A percentile compares a stretch with the other conserved stretches of the same genome.
Conservation (phyloP, 495 filamentous ascomycete genomes). For the Elasticomyces elasticus region DNA sequence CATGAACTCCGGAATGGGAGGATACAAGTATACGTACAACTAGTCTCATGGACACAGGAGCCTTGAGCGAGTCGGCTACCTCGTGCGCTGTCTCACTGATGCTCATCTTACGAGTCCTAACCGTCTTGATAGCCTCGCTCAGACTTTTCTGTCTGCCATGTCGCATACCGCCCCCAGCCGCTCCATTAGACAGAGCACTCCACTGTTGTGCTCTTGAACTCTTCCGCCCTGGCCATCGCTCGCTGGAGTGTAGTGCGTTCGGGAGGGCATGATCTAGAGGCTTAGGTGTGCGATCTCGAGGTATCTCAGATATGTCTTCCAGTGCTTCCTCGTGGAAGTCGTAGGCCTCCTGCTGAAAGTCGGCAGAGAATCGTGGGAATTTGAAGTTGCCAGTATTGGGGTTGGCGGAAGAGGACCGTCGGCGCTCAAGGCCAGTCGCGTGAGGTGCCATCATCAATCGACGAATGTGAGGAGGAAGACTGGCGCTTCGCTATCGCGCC, state of each 20-base stretch:
- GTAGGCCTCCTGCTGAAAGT: neutral
- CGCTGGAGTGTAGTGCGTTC: slow-evolving; percentile 18
- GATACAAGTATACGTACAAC: slow-evolving; percentile 52
- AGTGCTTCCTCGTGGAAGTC: slow-evolving; percentile 7
- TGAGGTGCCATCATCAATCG: slow-evolving; percentile 9
- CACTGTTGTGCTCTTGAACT: slow-evolving; percentile 35
- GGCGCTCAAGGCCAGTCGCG: slow-evolving; percentile 17
- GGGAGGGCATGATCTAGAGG: slow-evolving; percentile 16
- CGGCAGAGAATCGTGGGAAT: slow-evolving; percentile 19
- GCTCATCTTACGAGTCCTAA: slow-evolving; percentile 66
- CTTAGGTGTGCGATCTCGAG: slow-evolving; percentile 15
- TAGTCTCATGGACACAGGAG: slow-evolving; percentile 77
- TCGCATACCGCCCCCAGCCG: slow-evolving; percentile 27
- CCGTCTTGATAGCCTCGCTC: slow-evolving; percentile 71
- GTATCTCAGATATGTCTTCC: slow-evolving; percentile 8
- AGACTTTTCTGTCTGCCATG: slow-evolving; percentile 74
- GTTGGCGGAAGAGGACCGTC: slow-evolving; percentile 17
- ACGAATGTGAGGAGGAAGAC: neutral
- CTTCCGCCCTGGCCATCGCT: slow-evolving; percentile 38
- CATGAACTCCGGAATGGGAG: neutral
- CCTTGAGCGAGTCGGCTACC: slow-evolving; percentile 79
- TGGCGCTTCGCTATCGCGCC: slow-evolving; percentile 5
- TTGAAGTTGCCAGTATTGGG: slow-evolving; percentile 20
- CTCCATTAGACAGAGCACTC: slow-evolving; percentile 41
- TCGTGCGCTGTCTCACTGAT: slow-evolving; percentile 89